phyloP scores from a whole-genome alignment of 1,284 basidiomycete genomes.

The Pseudozyma flocculosa region DNA sequence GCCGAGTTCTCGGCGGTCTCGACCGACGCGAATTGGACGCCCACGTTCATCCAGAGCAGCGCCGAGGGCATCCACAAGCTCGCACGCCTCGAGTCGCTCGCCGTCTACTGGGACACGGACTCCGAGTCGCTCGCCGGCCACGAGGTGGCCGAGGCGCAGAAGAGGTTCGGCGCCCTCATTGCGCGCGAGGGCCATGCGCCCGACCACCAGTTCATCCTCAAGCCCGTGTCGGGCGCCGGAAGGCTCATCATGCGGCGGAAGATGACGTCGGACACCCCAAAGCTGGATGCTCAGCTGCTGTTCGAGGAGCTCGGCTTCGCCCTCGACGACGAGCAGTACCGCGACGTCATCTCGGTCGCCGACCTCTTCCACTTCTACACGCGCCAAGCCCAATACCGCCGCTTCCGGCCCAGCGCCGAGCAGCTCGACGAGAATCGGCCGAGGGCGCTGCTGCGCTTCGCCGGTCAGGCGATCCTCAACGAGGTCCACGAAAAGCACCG shows the following conservation, averaged over 20 bases:
- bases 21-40: slow-evolving; percentile 84
- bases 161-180: slow-evolving; percentile 74
- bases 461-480: slow-evolving; percentile 75
- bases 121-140: slow-evolving; percentile 74
- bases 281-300: slow-evolving; percentile 82
- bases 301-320: slow-evolving; percentile 94
- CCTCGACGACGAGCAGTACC: slow-evolving; percentile 92
- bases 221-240: slow-evolving; percentile 93
- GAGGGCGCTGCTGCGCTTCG: slow-evolving; percentile 77
- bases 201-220: slow-evolving; percentile 88
- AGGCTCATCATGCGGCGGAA: slow-evolving; percentile 74
- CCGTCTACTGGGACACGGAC: slow-evolving; percentile 96
- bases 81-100: slow-evolving; percentile 81
- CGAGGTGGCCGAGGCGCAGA: slow-evolving; percentile 68
- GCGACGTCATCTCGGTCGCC: slow-evolving; percentile 86
- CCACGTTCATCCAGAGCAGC: slow-evolving; percentile 92
- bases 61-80: slow-evolving; percentile 90
- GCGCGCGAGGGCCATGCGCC: slow-evolving; percentile 38
- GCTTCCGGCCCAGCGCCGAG: slow-evolving; percentile 68
- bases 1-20: slow-evolving; percentile 90
- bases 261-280: slow-evolving; percentile 70
- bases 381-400: slow-evolving; percentile 72
- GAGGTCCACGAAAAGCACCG: slow-evolving; percentile 81
- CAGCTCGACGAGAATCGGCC: slow-evolving; percentile 70
- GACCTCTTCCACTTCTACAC: slow-evolving; percentile 98